These are phyloP conservation scores for Melampsora abietis-canadensis DNA, from an alignment of 1,284 basidiomycete species.

Conservation along the genomic window DNA sequence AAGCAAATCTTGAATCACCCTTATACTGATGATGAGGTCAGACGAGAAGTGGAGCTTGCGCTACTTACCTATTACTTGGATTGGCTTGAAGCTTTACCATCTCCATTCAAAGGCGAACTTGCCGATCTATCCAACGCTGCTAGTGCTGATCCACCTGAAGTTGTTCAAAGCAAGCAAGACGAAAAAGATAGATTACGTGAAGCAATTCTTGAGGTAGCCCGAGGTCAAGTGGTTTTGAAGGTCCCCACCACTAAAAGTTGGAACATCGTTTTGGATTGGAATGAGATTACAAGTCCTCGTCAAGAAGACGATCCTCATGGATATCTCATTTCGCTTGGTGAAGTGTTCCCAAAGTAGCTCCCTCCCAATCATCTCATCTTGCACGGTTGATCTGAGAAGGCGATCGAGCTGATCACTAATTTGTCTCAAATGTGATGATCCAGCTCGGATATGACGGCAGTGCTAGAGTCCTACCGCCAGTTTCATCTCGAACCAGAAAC, in stretches of 20 bases:
- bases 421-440: background rate
- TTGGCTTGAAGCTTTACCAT: conserved; percentile 60
- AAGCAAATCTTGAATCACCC: conserved; percentile 72
- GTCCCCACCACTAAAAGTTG: conserved; percentile 76
- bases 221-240: conserved; percentile 68
- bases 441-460: background rate
- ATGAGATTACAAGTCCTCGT: conserved; percentile 57
- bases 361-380: background rate
- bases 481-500: conserved; percentile 12
- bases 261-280: conserved; percentile 72
- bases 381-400: too few relatives aligned
- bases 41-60: conserved; percentile 68
- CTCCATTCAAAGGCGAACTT: conserved; percentile 55
- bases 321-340: conserved; percentile 25
- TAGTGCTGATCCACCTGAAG: conserved; percentile 20
- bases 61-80: conserved; percentile 64
- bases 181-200: conserved; percentile 58
- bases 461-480: conserved; percentile 11
- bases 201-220: conserved; percentile 68
- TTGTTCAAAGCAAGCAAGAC: conserved; percentile 50
- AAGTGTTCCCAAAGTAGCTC: conserved; percentile 24
- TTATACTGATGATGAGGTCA: conserved; percentile 65
- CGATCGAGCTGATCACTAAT: too few relatives aligned
- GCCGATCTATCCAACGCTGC: conserved; percentile 54
- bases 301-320: conserved; percentile 35